Evolutionary conservation across 805 yeast genomes (phyloP).

Genomic region (Cyberlindnera subsufficiens): DNA sequence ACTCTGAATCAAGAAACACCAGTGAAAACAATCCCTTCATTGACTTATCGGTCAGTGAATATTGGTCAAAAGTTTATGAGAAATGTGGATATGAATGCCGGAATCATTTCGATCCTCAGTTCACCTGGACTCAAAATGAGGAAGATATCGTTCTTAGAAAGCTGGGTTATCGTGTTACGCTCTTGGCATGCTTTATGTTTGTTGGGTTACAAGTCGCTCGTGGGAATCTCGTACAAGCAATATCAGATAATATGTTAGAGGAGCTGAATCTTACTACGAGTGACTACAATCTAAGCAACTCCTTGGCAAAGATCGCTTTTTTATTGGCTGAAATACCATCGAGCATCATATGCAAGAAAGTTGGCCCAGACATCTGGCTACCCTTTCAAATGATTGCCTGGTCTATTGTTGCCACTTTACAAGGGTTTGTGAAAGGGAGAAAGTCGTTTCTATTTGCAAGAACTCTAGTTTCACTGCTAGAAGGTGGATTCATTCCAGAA

Average conservation of each 20-base stretch:
- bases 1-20: no score
- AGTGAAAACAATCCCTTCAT: no score
- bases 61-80: constrained; percentile 33
- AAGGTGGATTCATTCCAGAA: constrained; percentile 69
- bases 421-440: constrained; percentile 37
- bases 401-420: constrained; percentile 50
- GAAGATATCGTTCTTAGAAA: constrained; percentile 43
- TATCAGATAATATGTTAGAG: constrained; percentile 47
- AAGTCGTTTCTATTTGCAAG: constrained; percentile 41
- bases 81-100: constrained; percentile 46
- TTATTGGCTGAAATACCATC: constrained; percentile 23
- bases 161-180: constrained; percentile 47
- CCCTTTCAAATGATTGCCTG: constrained; percentile 55
- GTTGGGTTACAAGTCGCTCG: constrained; percentile 53
- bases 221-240: constrained; percentile 50
- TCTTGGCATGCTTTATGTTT: constrained; percentile 54
- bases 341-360: constrained; percentile 51
- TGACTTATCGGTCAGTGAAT: not conserved
- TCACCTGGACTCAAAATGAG: constrained; percentile 47
- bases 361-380: constrained; percentile 59
- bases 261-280: constrained; percentile 48
- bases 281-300: constrained; percentile 54
- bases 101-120: constrained; percentile 47
- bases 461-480: constrained; percentile 45
- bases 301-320: constrained; percentile 24